Evolutionary conservation across 371 early-diverging fungal species (phyloP), one percentile per base, ranked within the genome.

Genomic region (Smittium culicis): DNA sequence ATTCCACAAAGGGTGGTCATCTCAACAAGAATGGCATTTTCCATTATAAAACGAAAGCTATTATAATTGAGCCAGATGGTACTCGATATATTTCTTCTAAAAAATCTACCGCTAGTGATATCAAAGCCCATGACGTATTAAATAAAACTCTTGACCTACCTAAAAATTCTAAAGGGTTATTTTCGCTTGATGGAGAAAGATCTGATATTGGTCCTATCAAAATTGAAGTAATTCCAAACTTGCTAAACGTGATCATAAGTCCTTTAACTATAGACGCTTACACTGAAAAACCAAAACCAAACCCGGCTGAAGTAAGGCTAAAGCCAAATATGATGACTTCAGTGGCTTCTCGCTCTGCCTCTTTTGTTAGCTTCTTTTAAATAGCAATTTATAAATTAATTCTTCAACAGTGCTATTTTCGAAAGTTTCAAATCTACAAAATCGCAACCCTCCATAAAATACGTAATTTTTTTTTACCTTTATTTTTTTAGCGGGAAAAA

Each of bases 121-220:
- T 14, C 54, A 31, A 29, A 27, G 27, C 25, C 25, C 54, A 54
- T 5, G 3, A 35, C 35, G 34, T 66, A 1, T 34, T 54, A 27
- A 28, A 60, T 5, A 57, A n/a, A 30, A 35, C 70, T n/a, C 33
- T 61, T 28, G 58, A 67, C 28, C 2, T 30, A 29, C 54, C 58
- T 64, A 34, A 35, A 67, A 31, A 64, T n/a, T 31, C 25, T 63
- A 66, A 66, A 64, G 28, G 80, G 8, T 74, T 79, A 62, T 33
- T 84, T 64, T 81, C 77, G 59, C 73, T 85, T 14, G 82, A 82
- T 66, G 85, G 85, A 62, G 85, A 85, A 70, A 67, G 67, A 45
- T 73, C 75, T 34, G 71, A 70, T 67, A 73, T 74, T 66, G 79
- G 73, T 8, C 72, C 75, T 0, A 68, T 83, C 61, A 76, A 77